Base-by-base conservation (phyloP, 768 basidiomycete genomes). In the Piloderma croceum region DNA sequence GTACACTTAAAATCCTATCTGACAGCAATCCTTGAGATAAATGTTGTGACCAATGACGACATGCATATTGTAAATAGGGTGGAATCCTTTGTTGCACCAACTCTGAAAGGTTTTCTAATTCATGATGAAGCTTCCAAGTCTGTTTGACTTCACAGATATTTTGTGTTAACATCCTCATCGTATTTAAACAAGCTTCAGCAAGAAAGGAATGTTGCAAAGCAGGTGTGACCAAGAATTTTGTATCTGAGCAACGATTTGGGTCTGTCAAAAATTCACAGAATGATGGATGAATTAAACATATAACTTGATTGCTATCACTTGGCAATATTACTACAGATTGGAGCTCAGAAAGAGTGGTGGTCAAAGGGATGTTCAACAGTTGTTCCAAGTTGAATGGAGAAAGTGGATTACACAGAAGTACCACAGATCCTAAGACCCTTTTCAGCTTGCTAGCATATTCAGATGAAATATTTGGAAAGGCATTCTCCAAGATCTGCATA, bases 31-130 rank as follows among this genome's bases (percentile, higher is more conserved):
- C n/a, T n/a, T n/a, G n/a, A n/a, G n/a, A 21, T 19, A 57, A 4
- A 36, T 57, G 56, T 20, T 34, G 43, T 11, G 38, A 37, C 52
- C 52, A 56, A 24, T 52, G 40, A n/a, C 41, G 47, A 36, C 47
- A 50, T 1, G 56, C 47, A 42, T 57, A 57, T 38, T 43, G 47
- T 5, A 57, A 19, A 20, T 23, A 12, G 29, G 38, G 15, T 3
- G 50, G 43, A 20, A 54, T 47, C 17, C 34, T 22, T 17, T 23
- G 25, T 9, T 7, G 19, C 6, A 52, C 38, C 6, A 38, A 22
- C 11, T 2, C 17, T n/a, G 24, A 20, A 7, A 64, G 44, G 39
- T 59, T 51, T 1, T 34, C 39, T 12, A 63, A 39, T n/a, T 65
- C 52, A n/a, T 34, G n/a, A n/a, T n/a, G n/a, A n/a, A n/a, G n/a